Conservation (phyloP, 2,329 filamentous ascomycete species). For the Cytospora chrysosperma region DNA sequence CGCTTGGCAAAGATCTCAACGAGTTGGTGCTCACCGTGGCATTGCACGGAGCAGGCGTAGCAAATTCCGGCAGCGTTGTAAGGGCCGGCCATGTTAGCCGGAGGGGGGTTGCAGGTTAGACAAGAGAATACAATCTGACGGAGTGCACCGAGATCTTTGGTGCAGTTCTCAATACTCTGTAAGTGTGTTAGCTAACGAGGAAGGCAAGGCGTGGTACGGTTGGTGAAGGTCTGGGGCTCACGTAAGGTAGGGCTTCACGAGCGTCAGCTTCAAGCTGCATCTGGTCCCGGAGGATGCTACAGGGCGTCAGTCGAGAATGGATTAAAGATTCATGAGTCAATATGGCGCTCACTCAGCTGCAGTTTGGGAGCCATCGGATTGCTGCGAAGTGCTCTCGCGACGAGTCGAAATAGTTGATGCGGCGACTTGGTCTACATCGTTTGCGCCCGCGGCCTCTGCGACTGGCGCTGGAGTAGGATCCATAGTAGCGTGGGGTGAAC, state of each 20-base stretch:
- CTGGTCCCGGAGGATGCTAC: conserved; percentile 82
- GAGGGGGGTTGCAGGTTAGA: conserved; percentile 86
- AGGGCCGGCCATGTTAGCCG: conserved; percentile 58
- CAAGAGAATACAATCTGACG: conserved; percentile 91
- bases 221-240: conserved; percentile 43
- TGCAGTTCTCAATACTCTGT: conserved; percentile 91
- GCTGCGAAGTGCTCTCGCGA: conserved; percentile 60
- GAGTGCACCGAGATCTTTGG: conserved; percentile 81
- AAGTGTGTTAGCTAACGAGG: conserved; percentile 22
- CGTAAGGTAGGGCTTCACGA: conserved; percentile 90
- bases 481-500: conserved; percentile 29
- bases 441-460: conserved; percentile 28
- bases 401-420: conserved; percentile 41
- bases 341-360: conserved; percentile 60
- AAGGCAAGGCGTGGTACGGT: neutral
- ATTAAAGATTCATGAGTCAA: neutral
- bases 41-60: conserved; percentile 95
- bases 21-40: conserved; percentile 90
- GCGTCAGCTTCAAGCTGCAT: conserved; percentile 92
- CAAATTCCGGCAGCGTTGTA: conserved; percentile 81
- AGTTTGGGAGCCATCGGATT: conserved; percentile 67
- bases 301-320: neutral
- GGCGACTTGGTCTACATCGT: conserved; percentile 38
- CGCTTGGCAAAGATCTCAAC: conserved; percentile 96
- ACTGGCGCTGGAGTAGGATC: conserved; percentile 37